Percentiles rank a stretch among this genome's conserved stretches.
These are phyloP conservation scores for Xylaria sp. DNA, from an alignment of 2,329 filamentous ascomycete genomes.

Conservation along the genomic window DNA sequence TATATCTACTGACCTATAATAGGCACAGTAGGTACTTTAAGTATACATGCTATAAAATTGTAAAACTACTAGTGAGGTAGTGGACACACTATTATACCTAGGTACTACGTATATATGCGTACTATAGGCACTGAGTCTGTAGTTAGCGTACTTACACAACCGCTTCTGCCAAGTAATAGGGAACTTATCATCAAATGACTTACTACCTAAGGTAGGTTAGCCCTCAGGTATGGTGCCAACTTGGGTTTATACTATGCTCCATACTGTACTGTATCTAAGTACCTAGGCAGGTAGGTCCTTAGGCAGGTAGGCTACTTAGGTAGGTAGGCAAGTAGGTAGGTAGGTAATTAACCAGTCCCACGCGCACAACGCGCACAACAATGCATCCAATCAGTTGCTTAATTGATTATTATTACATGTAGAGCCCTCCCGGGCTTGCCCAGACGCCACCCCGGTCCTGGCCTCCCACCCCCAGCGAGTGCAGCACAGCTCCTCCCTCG, in stretches of 20 bases:
- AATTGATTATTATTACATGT: conserved; percentile 10
- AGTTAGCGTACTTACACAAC: background rate
- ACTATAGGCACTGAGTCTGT: background rate
- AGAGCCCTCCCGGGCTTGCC: conserved; percentile 3
- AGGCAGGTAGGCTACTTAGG: no score
- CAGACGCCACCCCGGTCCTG: conserved; percentile 11
- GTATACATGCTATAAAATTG: background rate
- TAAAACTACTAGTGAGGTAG: background rate
- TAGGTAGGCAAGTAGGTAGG: background rate
- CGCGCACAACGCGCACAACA: conserved; percentile 6
- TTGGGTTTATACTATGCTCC: background rate
- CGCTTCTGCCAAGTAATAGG: background rate
- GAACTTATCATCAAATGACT: no score
- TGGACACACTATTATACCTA: background rate
- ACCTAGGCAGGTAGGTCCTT: no score
- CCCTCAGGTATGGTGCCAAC: no score
- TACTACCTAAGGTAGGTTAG: no score
- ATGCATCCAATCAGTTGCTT: conserved; percentile 5
- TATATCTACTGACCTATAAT: background rate
- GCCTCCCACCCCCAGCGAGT: conserved; percentile 2
- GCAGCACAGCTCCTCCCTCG: conserved; percentile 20
- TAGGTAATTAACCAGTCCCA: conserved; percentile 4
- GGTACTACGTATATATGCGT: no score
- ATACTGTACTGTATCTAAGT: background rate
- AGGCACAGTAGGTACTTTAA: background rate